Conservation (phyloP, 257 asterid genomes). For the Solanum ossicruentum region DNA sequence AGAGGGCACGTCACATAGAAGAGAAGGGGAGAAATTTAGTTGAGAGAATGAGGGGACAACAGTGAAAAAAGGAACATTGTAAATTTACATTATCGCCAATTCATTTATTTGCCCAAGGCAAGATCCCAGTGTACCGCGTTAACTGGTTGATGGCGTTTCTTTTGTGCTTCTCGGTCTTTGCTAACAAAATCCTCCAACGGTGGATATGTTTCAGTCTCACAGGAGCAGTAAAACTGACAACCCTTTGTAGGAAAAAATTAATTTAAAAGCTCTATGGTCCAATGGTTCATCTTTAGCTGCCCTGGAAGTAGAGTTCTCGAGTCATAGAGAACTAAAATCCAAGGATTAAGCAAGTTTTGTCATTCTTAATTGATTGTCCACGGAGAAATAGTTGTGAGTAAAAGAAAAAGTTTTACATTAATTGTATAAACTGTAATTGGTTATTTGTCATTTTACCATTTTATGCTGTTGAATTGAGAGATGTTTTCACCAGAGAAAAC, state of each 20-base stretch:
- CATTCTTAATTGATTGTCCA: not conserved
- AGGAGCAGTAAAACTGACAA: not conserved
- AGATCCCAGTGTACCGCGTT: not conserved
- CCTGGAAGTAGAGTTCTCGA: not conserved
- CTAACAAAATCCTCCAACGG: not conserved
- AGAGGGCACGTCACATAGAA: slow-evolving; percentile 69
- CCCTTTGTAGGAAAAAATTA: not conserved
- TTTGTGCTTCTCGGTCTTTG: not conserved
- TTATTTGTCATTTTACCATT: not conserved
- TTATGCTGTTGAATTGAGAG: not conserved
- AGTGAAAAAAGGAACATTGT: not conserved
- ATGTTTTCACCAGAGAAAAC: not conserved
- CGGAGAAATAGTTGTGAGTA: not conserved
- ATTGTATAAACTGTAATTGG: not conserved
- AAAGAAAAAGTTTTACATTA: not conserved
- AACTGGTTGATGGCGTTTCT: not conserved
- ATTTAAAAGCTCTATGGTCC: not conserved
- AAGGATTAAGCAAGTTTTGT: not conserved
- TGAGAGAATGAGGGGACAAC: slow-evolving; percentile 71
- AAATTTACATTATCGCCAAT: not conserved
- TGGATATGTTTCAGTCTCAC: not conserved
- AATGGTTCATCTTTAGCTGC: not conserved
- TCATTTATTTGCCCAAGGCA: not conserved
- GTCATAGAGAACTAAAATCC: not conserved
- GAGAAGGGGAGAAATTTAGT: slow-evolving; percentile 73